Conservation (phyloP, 73 alveolate species). For the Paramecium sonneborni region DNA sequence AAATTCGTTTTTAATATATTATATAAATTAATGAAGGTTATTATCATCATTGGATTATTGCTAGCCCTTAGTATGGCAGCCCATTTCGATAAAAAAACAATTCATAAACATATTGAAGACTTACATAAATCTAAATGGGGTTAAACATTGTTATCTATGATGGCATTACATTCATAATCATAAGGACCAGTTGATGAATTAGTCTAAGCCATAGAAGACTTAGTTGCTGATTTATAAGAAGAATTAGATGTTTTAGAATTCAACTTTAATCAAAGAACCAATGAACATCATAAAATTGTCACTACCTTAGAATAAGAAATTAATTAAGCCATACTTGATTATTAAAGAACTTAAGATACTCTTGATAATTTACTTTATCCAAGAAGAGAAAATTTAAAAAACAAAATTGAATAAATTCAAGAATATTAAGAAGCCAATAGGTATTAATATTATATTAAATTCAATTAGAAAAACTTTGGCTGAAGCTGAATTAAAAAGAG, state of each 20-base stretch:
- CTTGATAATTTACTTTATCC: conserved; percentile 32
- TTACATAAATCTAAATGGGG: conserved; percentile 30
- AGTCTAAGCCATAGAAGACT: conserved; percentile 14
- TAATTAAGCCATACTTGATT: background rate
- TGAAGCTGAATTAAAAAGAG: conserved; percentile 30
- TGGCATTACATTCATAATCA: conserved; percentile 38
- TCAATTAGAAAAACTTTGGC: background rate
- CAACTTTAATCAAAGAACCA: background rate
- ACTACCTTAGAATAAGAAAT: background rate
- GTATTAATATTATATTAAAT: background rate
- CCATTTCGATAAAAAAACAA: conserved; percentile 5
- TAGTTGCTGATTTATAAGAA: background rate
- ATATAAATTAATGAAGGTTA: background rate
- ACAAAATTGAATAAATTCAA: background rate
- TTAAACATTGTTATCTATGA: conserved; percentile 25
- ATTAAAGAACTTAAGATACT: conserved; percentile 34
- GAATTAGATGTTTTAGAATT: conserved; percentile 38
- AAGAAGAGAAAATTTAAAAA: conserved; percentile 28
- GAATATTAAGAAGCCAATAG: conserved; percentile 36
- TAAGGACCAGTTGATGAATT: conserved; percentile 39
- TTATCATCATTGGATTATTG: background rate
- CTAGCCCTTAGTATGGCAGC: background rate
- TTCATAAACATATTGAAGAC: conserved; percentile 20
- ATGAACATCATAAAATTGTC: background rate
- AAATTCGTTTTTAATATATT: conserved; percentile 28